A percentile compares a stretch with the other conserved stretches of the same genome.
phyloP scores from a whole-genome alignment of 306 rosid species.

The Vigna hirtella region DNA sequence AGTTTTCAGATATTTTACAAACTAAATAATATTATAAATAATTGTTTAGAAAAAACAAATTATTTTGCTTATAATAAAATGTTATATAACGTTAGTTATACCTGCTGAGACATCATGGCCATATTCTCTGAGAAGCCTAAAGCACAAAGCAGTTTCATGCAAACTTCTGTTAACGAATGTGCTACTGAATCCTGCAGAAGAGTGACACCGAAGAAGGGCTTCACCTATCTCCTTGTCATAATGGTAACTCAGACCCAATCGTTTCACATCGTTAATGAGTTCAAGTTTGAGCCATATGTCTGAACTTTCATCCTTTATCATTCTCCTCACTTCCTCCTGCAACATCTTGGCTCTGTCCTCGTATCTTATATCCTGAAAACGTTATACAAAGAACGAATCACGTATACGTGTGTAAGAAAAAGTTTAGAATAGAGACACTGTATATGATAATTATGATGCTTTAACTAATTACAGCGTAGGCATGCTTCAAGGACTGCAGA shows the following conservation, averaged over 20 bases:
- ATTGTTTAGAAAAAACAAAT: neutral
- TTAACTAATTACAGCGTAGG: slow-evolving; percentile 37
- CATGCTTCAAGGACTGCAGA: slow-evolving; percentile 56
- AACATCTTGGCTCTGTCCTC: slow-evolving; percentile 27
- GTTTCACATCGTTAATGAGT: slow-evolving; percentile 48
- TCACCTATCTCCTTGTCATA: slow-evolving; percentile 51
- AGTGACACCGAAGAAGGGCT: slow-evolving; percentile 37
- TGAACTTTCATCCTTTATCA: slow-evolving; percentile 44
- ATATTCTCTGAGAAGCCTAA: slow-evolving; percentile 62
- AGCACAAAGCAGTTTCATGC: slow-evolving; percentile 51
- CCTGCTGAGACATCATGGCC: slow-evolving; percentile 54
- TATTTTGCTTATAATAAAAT: neutral
- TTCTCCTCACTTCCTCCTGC: slow-evolving; percentile 48
- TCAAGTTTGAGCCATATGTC: slow-evolving; percentile 38
- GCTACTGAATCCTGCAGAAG: neutral
- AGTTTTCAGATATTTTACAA: too few relatives aligned
- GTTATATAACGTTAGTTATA: neutral
- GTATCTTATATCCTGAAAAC: slow-evolving; percentile 28
- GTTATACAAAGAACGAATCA: neutral
- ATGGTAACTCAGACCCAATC: slow-evolving; percentile 48
- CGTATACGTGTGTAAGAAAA: neutral
- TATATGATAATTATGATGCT: neutral
- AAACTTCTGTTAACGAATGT: slow-evolving; percentile 2
- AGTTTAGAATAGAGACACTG: neutral
- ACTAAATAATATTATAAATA: too few relatives aligned